Percentiles rank a stretch among this genome's conserved stretches.
phyloP scores from a whole-genome alignment of 768 basidiomycete species.

The Leccinum subgranulosum region DNA sequence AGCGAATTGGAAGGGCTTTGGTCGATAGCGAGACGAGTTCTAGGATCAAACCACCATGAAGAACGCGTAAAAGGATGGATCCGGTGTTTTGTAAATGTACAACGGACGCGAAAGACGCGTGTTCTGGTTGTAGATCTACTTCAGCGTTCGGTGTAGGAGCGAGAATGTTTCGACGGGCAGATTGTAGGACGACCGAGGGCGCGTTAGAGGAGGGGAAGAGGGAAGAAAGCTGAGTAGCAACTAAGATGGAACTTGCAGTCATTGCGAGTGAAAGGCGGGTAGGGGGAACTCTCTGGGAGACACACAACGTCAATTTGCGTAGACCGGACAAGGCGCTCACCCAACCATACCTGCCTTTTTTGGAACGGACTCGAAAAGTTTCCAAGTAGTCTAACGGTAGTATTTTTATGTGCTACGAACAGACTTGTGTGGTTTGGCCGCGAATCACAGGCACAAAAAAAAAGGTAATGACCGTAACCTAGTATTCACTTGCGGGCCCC shows the following conservation, averaged over 20 bases:
- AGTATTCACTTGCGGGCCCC: neutral
- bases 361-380: conserved; percentile 6
- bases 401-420: neutral
- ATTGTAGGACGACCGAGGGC: conserved; percentile 52
- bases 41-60: conserved; percentile 70
- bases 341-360: conserved; percentile 24
- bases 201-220: conserved; percentile 53
- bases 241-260: conserved; percentile 35
- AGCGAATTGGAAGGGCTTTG: conserved; percentile 63
- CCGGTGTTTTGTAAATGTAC: conserved; percentile 58
- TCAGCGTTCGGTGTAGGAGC: conserved; percentile 41
- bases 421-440: too few species aligned
- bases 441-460: neutral
- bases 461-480: neutral
- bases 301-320: neutral
- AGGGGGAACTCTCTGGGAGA: neutral
- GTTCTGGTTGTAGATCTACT: conserved; percentile 55
- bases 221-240: conserved; percentile 63
- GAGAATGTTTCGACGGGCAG: conserved; percentile 53
- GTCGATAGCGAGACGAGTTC: conserved; percentile 76
- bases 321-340: neutral
- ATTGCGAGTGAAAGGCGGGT: conserved; percentile 14
- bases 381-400: neutral
- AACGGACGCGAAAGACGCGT: conserved; percentile 64
- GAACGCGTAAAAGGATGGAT: conserved; percentile 67